These are phyloP conservation scores for Pulveroboletus sp. DNA, from an alignment of 768 basidiomycete species.

Conservation along the genomic window DNA sequence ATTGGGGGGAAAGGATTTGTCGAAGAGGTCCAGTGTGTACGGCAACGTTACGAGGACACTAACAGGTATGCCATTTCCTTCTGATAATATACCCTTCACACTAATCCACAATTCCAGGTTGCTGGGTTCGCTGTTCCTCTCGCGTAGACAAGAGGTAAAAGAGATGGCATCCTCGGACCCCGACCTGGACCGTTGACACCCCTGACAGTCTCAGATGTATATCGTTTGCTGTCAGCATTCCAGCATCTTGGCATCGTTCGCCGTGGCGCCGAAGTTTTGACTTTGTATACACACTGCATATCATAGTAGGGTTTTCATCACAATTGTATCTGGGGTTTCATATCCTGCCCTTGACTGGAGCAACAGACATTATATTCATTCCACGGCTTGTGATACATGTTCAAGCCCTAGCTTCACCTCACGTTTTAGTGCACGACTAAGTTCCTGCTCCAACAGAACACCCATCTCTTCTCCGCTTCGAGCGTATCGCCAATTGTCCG, in stretches of 20 bases:
- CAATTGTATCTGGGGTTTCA: not conserved
- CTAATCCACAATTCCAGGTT: conserved; percentile 39
- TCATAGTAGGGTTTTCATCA: conserved; percentile 8
- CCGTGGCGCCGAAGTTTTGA: not conserved
- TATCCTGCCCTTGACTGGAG: not conserved
- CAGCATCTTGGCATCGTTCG: not conserved
- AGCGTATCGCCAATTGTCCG: conserved; percentile 71
- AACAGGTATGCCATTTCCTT: conserved; percentile 51
- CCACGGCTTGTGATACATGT: conserved; percentile 21
- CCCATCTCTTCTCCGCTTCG: conserved; percentile 64
- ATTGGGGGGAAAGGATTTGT: conserved; percentile 14
- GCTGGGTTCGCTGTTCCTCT: conserved; percentile 64
- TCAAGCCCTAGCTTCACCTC: conserved; percentile 33
- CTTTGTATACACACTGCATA: conserved; percentile 2
- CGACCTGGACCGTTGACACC: not conserved
- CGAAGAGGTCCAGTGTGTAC: conserved; percentile 47
- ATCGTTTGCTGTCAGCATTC: not conserved
- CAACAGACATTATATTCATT: conserved; percentile 1
- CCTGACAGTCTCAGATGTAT: not conserved
- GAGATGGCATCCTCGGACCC: not conserved
- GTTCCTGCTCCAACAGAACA: conserved; percentile 65
- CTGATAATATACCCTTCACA: not conserved
- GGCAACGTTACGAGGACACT: conserved; percentile 58
- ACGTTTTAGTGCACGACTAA: conserved; percentile 42
- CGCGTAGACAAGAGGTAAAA: conserved; percentile 43